Evolutionary conservation across 2,329 filamentous ascomycete species (phyloP).

Genomic region (Grosmannia huntii): DNA sequence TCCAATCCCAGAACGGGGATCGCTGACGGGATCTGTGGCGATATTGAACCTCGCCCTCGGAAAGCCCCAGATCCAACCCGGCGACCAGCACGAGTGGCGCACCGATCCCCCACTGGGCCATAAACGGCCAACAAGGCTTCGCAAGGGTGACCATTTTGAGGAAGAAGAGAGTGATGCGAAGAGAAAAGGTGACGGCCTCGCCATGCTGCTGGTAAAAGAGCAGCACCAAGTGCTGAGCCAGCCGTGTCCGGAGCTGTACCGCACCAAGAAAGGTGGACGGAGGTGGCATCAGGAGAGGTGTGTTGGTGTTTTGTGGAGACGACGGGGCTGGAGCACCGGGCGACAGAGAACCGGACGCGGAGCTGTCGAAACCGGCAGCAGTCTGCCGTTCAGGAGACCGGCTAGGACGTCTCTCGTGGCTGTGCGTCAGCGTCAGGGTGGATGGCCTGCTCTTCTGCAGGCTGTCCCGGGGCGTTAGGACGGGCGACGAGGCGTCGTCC

Average conservation of each 20-base stretch:
- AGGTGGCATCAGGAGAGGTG: slow-evolving; percentile 38
- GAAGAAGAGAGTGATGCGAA: slow-evolving; percentile 51
- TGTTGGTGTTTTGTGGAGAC: slow-evolving; percentile 10
- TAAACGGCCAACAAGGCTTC: slow-evolving; percentile 59
- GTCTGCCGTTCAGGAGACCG: slow-evolving; percentile 18
- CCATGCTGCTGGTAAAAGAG: slow-evolving; percentile 19
- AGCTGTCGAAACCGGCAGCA: not conserved
- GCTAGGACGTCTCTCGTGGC: slow-evolving; percentile 22
- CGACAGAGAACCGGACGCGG: not conserved
- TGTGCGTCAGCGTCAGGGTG: slow-evolving; percentile 27
- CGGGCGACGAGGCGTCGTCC: slow-evolving; percentile 15
- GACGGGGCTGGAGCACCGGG: not conserved
- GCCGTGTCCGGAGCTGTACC: slow-evolving; percentile 20
- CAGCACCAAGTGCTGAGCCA: slow-evolving; percentile 24
- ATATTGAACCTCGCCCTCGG: slow-evolving; percentile 14
- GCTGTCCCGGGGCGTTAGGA: slow-evolving; percentile 17
- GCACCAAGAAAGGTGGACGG: slow-evolving; percentile 24
- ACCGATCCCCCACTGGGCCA: slow-evolving; percentile 48
- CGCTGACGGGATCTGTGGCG: not conserved
- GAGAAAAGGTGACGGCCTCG: slow-evolving; percentile 21
- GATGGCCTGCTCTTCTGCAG: slow-evolving; percentile 21
- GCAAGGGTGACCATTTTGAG: slow-evolving; percentile 54
- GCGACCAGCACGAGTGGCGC: slow-evolving; percentile 59
- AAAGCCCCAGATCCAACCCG: slow-evolving; percentile 46
- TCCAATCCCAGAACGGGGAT: slow-evolving; percentile 15